phyloP scores from a whole-genome alignment of 352 stramenopile species.

The Phytophthora syringae region DNA sequence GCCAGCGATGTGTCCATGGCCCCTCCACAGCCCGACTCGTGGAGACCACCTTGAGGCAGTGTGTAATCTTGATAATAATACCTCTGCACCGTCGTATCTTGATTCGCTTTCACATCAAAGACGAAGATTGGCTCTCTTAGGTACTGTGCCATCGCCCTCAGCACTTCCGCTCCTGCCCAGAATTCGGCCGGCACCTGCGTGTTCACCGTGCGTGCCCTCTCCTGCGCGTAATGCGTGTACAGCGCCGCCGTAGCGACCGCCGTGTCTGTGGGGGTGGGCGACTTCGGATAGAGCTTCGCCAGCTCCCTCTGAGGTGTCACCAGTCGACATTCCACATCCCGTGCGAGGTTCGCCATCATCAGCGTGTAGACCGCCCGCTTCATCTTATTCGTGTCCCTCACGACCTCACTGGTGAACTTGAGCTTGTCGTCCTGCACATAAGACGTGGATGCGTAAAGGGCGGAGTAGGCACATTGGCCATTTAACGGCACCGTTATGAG shows the following conservation, averaged over 20 bases:
- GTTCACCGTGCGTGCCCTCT: not conserved
- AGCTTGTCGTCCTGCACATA: not conserved
- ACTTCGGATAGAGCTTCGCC: not conserved
- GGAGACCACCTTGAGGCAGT: not conserved
- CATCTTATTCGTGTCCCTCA: not conserved
- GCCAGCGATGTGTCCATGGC: not conserved
- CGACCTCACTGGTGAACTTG: not conserved
- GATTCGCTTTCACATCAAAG: not conserved
- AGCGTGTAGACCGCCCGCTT: not conserved
- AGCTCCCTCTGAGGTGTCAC: not conserved
- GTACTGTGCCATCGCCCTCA: not conserved
- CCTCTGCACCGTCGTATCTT: not conserved
- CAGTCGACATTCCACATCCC: not conserved
- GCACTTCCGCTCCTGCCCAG: not conserved
- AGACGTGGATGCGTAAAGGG: not conserved
- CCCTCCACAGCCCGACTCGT: not conserved
- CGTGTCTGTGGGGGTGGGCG: not conserved
- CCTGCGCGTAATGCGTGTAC: not conserved
- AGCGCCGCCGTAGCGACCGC: not conserved
- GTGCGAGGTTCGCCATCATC: not conserved
- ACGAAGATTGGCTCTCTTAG: not conserved
- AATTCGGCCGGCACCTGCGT: not conserved
- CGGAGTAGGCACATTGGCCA: not conserved
- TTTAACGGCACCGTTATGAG: not conserved
- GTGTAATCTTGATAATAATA: not conserved